Base-by-base conservation (phyloP, 1,284 basidiomycete genomes). In the Trametes versicolor region DNA sequence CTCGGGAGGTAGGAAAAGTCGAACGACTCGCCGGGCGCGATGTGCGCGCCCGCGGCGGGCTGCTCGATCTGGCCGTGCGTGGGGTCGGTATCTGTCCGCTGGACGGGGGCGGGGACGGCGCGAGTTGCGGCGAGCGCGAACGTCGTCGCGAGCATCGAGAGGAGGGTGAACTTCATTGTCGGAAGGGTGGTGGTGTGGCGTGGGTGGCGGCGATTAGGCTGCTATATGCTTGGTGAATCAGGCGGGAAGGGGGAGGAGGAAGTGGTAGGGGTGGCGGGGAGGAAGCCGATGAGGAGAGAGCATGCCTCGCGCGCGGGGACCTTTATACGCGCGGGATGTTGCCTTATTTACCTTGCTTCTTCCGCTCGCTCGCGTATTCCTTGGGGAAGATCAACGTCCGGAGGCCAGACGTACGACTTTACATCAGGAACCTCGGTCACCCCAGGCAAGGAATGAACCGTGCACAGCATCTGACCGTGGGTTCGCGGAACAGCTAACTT, bases 1-100 rank as follows among this genome's bases (percentile, higher is more conserved):
- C 76, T 78, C 23, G 74, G 74, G 32, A 72, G 70, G 69, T 84
- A 84, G 15, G 68, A 37, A 71, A 85, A 85, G 65, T 76, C 68
- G 70, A 79, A 77, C 9, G 66, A 27, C 34, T 64, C 60, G 32
- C 75, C 74, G 15, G 75, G 78, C 4, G 70, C 71, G 68, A 83
- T 79, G 36, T 68, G 58, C 15, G 77, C 74, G 53, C 76, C 77
- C 4, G 77, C 78, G 1, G 62, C 70, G 8, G 78, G 78, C 32
- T 55, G 48, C 70, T 71, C 15, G 61, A 79, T 79, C 29, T 52
- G 47, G 39, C 60, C 60, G n/a, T 64, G 72, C 62, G 58, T 70
- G 67, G 61, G 71, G 63, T 37, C 63, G 54, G 57, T 66, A 57
- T 29, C 61, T 27, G 60, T 65, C 15, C 54, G 13, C n/a, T 32